Conservation (phyloP, 768 basidiomycete genomes). For the Russula sp. region DNA sequence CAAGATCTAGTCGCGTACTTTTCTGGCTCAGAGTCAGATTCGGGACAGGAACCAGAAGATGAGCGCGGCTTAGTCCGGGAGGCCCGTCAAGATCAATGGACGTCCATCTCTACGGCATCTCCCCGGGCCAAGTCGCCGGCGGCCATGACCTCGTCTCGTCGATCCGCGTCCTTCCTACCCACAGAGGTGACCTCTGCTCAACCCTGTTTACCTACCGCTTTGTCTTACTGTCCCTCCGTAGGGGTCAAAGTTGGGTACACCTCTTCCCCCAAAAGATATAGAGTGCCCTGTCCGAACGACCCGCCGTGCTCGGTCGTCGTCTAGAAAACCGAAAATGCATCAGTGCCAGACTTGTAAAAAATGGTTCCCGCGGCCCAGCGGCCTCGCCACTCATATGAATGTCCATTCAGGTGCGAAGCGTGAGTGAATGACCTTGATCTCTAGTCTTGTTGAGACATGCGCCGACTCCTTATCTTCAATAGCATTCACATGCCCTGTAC, state of each 20-base stretch:
- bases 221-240: conserved; percentile 1
- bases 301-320: conserved; percentile 10
- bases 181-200: conserved; percentile 7
- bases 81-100: conserved; percentile 4
- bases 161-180: conserved; percentile 13
- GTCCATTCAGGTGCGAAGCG: conserved; percentile 45
- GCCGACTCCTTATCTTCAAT: background rate
- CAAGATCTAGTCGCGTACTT: conserved; percentile 1
- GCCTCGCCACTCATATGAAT: conserved; percentile 47
- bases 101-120: conserved; percentile 1
- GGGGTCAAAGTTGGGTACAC: background rate
- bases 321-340: conserved; percentile 41
- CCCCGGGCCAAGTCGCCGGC: conserved; percentile 5
- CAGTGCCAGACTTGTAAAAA: conserved; percentile 39
- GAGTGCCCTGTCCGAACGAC: conserved; percentile 1
- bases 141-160: background rate
- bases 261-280: conserved; percentile 1
- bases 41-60: conserved; percentile 10
- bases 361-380: conserved; percentile 44
- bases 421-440: conserved; percentile 26
- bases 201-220: background rate
- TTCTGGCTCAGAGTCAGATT: conserved; percentile 17
- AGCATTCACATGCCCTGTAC: conserved; percentile 46
- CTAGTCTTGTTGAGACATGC: background rate
- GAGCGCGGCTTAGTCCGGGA: conserved; percentile 7